phyloP scores from a whole-genome alignment of 768 basidiomycete species.

The Rubroboletus satanas region DNA sequence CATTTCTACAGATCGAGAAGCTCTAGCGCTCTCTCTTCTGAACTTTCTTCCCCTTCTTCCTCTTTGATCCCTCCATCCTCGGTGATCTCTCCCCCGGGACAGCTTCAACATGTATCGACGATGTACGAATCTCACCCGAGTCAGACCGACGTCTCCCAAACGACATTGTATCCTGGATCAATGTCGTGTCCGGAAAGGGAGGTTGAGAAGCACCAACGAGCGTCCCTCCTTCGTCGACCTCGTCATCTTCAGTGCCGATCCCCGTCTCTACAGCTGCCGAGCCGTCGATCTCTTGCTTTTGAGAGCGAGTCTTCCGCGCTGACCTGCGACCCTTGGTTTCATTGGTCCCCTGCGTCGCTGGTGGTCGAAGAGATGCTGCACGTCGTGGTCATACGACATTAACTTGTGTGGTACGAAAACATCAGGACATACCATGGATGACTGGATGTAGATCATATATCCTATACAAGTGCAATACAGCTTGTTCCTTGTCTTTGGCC shows the following conservation, averaged over 20 bases:
- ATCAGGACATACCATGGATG: slow-evolving; percentile 43
- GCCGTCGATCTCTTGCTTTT: slow-evolving; percentile 32
- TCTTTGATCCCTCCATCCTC: neutral
- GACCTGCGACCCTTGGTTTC: slow-evolving; percentile 45
- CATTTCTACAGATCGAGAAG: neutral
- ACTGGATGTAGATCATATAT: slow-evolving; percentile 71
- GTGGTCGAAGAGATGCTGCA: slow-evolving; percentile 41
- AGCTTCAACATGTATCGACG: neutral
- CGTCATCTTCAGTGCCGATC: neutral
- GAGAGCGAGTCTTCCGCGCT: slow-evolving; percentile 21
- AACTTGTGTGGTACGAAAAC: no score
- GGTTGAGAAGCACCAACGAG: neutral
- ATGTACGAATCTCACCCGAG: neutral
- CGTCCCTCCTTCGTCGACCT: neutral
- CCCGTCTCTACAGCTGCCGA: slow-evolving; percentile 1
- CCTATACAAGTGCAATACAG: slow-evolving; percentile 79
- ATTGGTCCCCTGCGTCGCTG: slow-evolving; percentile 36
- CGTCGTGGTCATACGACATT: neutral
- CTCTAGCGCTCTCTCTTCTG: neutral
- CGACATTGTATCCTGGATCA: neutral
- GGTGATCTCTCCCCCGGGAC: neutral
- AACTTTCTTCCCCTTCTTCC: neutral
- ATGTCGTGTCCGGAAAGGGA: neutral
- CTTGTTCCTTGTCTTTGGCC: slow-evolving; percentile 92
- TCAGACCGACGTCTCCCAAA: neutral